A percentile compares a stretch with the other conserved stretches of the same genome.
These are phyloP conservation scores for Cerioporus squamosus DNA, from an alignment of 1,284 basidiomycete genomes.

Conservation along the genomic window DNA sequence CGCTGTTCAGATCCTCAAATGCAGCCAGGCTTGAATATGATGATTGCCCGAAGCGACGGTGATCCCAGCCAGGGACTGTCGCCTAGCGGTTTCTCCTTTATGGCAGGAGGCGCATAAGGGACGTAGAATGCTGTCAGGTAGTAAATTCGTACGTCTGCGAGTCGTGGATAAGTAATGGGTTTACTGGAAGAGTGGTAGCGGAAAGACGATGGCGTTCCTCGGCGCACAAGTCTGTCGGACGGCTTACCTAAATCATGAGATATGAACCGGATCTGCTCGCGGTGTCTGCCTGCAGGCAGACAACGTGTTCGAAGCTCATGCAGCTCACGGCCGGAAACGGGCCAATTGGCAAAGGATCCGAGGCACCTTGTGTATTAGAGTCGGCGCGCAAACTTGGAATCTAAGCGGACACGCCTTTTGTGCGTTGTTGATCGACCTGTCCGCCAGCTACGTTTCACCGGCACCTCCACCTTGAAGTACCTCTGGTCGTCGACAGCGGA, in stretches of 20 bases:
- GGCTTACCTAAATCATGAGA: slow-evolving; percentile 38
- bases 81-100: slow-evolving; percentile 11
- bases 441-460: slow-evolving; percentile 29
- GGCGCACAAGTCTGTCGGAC: slow-evolving; percentile 25
- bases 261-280: slow-evolving; percentile 32
- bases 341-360: slow-evolving; percentile 34
- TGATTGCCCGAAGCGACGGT: slow-evolving; percentile 18
- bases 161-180: slow-evolving; percentile 13
- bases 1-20: slow-evolving; percentile 16
- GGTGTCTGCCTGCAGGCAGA: slow-evolving; percentile 42
- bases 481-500: slow-evolving; percentile 31
- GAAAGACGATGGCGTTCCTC: slow-evolving; percentile 20
- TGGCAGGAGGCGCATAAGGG: slow-evolving; percentile 1
- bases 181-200: slow-evolving; percentile 6
- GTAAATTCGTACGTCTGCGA: slow-evolving; percentile 8
- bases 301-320: slow-evolving; percentile 38
- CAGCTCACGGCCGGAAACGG: slow-evolving; percentile 29
- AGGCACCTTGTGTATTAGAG: slow-evolving; percentile 32
- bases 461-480: slow-evolving; percentile 31
- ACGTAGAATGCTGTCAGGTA: slow-evolving; percentile 11
- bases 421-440: slow-evolving; percentile 34
- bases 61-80: slow-evolving; percentile 12
- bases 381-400: slow-evolving; percentile 25
- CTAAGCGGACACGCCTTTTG: slow-evolving; percentile 36
- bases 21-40: slow-evolving; percentile 1